Evolutionary conservation across 495 filamentous ascomycete genomes (phyloP).

Genomic region (Aspergillus haitiensis): DNA sequence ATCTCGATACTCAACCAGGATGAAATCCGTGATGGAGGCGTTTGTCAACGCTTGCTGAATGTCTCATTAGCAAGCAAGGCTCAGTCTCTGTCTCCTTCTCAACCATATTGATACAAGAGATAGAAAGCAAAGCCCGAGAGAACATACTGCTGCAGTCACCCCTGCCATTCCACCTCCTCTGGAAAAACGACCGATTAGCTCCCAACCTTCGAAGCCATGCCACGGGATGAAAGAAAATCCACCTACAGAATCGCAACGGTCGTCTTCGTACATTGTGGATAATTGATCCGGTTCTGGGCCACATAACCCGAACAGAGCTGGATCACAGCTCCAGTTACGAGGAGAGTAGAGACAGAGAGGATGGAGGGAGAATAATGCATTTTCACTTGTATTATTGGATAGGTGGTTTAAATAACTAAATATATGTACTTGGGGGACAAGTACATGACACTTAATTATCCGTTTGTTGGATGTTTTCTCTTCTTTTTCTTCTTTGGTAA

Average conservation of each 20-base stretch:
- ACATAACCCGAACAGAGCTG: conserved; percentile 26
- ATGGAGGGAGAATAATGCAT: conserved; percentile 9
- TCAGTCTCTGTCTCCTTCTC: too few relatives aligned
- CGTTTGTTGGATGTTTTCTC: too few relatives aligned
- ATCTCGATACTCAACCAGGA: conserved; percentile 67
- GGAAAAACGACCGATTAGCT: not conserved
- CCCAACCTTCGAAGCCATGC: not conserved
- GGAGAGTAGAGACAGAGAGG: not conserved
- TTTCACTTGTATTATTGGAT: not conserved
- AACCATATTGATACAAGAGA: not conserved
- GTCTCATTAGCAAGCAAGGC: conserved; percentile 12
- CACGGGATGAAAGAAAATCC: not conserved
- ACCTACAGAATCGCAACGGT: conserved; percentile 42
- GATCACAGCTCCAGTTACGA: conserved; percentile 6
- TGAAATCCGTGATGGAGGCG: conserved; percentile 63
- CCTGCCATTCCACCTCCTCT: conserved; percentile 57
- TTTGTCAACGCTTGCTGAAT: conserved; percentile 63
- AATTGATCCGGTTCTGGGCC: conserved; percentile 18
- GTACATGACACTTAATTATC: not conserved
- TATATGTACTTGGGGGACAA: not conserved
- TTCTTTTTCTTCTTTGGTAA: too few relatives aligned
- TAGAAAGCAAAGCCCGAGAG: not conserved
- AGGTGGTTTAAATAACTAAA: too few relatives aligned
- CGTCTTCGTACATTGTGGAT: conserved; percentile 39
- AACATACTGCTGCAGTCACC: conserved; percentile 66